Conservation (phyloP, 768 basidiomycete genomes). For the Tylopilus intermedius region DNA sequence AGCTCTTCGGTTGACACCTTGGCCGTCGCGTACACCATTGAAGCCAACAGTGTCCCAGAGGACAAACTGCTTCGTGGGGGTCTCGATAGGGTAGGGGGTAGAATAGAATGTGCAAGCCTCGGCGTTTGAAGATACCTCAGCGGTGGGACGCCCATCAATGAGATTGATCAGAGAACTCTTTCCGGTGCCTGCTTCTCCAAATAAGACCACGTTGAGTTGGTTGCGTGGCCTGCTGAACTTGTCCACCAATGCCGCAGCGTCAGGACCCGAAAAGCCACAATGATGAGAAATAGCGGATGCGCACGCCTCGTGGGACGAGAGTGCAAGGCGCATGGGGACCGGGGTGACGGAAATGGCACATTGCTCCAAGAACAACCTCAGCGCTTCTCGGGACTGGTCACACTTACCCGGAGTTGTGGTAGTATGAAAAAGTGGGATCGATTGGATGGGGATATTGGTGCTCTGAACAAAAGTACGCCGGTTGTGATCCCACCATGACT, state of each 20-base stretch:
- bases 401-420: not conserved
- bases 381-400: not conserved
- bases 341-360: not conserved
- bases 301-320: not conserved
- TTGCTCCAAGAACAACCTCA: not conserved
- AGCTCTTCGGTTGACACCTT: not conserved
- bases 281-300: not conserved
- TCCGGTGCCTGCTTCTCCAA: conserved; percentile 13
- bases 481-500: conserved; percentile 32
- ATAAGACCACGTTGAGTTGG: conserved; percentile 23
- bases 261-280: not conserved
- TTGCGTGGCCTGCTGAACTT: not conserved
- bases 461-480: conserved; percentile 8
- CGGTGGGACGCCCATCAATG: not conserved
- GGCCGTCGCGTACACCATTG: not conserved
- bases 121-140: not conserved
- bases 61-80: not conserved
- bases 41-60: conserved; percentile 4
- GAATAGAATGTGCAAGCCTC: not conserved
- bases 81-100: not conserved
- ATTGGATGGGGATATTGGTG: not conserved
- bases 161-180: conserved; percentile 7
- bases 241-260: not conserved
- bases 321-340: not conserved
- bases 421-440: not conserved